A percentile compares a stretch with the other conserved stretches of the same genome.
phyloP scores from a whole-genome alignment of 2,329 filamentous ascomycete species.

The Lizonia empirigonia region DNA sequence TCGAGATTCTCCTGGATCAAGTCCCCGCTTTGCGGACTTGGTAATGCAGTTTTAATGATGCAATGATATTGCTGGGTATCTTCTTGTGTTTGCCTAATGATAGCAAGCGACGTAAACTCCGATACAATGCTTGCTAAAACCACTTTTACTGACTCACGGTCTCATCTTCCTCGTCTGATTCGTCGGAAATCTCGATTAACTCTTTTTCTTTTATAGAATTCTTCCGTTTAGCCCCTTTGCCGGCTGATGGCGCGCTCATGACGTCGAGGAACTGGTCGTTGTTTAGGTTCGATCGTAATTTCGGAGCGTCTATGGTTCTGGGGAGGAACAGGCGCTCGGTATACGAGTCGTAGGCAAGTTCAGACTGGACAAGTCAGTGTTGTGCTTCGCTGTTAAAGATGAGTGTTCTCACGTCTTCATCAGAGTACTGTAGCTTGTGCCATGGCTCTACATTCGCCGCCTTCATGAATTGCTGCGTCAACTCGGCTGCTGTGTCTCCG shows the following conservation, averaged over 20 bases:
- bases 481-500: slow-evolving; percentile 68
- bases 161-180: slow-evolving; percentile 33
- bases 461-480: slow-evolving; percentile 77
- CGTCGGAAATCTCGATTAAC: slow-evolving; percentile 42
- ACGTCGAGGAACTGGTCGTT: slow-evolving; percentile 66
- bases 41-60: not conserved
- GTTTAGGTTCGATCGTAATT: slow-evolving; percentile 61
- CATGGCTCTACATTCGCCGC: slow-evolving; percentile 82
- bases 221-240: slow-evolving; percentile 50
- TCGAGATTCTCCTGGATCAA: not conserved
- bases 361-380: slow-evolving; percentile 53
- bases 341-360: slow-evolving; percentile 77
- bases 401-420: slow-evolving; percentile 72
- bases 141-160: slow-evolving; percentile 15
- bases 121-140: slow-evolving; percentile 8
- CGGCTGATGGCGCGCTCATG: slow-evolving; percentile 61
- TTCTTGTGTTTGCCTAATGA: slow-evolving; percentile 4
- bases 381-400: too few species aligned
- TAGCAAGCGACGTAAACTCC: slow-evolving; percentile 6
- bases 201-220: slow-evolving; percentile 32
- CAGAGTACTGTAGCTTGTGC: slow-evolving; percentile 77
- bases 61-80: slow-evolving; percentile 21
- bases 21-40: not conserved
- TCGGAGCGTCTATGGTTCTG: slow-evolving; percentile 49
- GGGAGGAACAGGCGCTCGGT: slow-evolving; percentile 71